Conservation (phyloP, 169 alveolate genomes). For the Plasmodium ovale region DNA sequence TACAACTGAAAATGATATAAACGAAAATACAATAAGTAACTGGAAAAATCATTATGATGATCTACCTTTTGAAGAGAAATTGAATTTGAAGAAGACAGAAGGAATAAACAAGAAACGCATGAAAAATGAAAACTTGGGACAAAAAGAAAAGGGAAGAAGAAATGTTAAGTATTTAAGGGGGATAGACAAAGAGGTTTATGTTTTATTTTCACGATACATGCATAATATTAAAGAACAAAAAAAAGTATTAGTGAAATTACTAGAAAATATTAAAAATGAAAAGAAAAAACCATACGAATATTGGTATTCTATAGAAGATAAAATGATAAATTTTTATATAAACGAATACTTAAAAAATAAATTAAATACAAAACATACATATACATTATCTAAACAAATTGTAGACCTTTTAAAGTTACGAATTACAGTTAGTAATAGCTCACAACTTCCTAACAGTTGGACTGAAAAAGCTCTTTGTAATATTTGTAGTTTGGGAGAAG, state of each 20-base stretch:
- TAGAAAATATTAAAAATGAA: slow-evolving; percentile 59
- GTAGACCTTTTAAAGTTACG: slow-evolving; percentile 80
- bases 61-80: neutral
- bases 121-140: neutral
- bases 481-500: slow-evolving; percentile 85
- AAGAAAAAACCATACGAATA: slow-evolving; percentile 64
- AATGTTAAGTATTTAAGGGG: slow-evolving; percentile 6
- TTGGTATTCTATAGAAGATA: slow-evolving; percentile 83
- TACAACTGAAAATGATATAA: neutral
- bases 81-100: neutral
- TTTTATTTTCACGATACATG: slow-evolving; percentile 57
- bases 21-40: neutral
- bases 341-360: slow-evolving; percentile 84
- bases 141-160: neutral
- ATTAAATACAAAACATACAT: slow-evolving; percentile 84
- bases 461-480: slow-evolving; percentile 87
- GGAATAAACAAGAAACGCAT: neutral
- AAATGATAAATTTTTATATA: slow-evolving; percentile 83
- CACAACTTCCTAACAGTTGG: slow-evolving; percentile 84
- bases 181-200: slow-evolving; percentile 58
- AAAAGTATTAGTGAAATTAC: slow-evolving; percentile 41
- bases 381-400: slow-evolving; percentile 83
- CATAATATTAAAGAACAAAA: slow-evolving; percentile 68
- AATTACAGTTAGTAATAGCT: slow-evolving; percentile 77
- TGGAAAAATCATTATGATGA: neutral